These are phyloP conservation scores for Larix kaempferi DNA, from an alignment of 75 land plant species.

Conservation along the genomic window DNA sequence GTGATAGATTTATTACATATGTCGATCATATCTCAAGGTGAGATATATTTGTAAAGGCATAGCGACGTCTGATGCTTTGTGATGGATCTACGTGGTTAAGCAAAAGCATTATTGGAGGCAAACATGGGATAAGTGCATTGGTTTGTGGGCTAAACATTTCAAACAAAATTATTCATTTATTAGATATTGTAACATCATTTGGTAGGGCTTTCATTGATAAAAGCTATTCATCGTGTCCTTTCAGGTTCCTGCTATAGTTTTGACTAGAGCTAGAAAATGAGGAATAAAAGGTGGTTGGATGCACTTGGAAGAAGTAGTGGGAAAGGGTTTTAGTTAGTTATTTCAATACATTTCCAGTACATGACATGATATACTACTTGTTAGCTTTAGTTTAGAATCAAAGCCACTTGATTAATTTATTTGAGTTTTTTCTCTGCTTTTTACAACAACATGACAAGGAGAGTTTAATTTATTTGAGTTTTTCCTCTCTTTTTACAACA, in stretches of 20 bases:
- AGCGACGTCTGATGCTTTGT: constrained; percentile 1
- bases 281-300: too few relatives aligned
- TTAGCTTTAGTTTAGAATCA: too few relatives aligned
- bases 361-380: too few relatives aligned
- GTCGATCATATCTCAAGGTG: background rate
- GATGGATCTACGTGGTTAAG: background rate
- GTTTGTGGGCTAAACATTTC: constrained; percentile 1
- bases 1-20: background rate
- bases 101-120: background rate
- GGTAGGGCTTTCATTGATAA: constrained; percentile 5
- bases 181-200: constrained; percentile 10
- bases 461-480: too few relatives aligned
- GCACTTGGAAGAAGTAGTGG: too few relatives aligned
- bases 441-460: too few relatives aligned
- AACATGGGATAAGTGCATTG: background rate
- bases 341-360: too few relatives aligned
- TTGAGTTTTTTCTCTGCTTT: too few relatives aligned
- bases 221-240: constrained; percentile 4
- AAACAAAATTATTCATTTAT: constrained; percentile 11
- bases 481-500: too few relatives aligned
- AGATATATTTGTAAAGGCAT: background rate
- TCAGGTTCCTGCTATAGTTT: background rate
- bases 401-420: too few relatives aligned
- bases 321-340: too few relatives aligned
- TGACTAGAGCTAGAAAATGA: too few relatives aligned